Conservation (phyloP, 2,329 filamentous ascomycete species). For the Curvularia hawaiiensis region DNA sequence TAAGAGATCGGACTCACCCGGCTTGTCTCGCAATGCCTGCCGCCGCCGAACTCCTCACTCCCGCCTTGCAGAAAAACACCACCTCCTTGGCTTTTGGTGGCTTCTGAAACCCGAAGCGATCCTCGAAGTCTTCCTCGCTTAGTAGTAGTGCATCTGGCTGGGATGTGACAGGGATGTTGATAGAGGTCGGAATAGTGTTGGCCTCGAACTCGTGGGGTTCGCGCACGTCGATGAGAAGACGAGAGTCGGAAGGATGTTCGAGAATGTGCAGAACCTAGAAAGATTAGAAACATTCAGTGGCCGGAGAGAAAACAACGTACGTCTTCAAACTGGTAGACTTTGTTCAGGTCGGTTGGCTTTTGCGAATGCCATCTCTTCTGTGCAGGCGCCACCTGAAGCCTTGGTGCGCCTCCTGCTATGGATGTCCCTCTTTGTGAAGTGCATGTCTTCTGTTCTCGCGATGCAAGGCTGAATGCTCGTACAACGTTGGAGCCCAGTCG, state of each 20-base stretch:
- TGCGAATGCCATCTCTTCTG: slow-evolving; percentile 46
- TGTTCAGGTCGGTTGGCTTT: slow-evolving; percentile 33
- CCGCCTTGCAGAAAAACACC: slow-evolving; percentile 92
- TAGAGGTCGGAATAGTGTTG: slow-evolving; percentile 75
- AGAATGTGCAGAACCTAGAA: slow-evolving; percentile 42
- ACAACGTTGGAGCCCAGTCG: slow-evolving; percentile 14
- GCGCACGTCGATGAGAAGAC: slow-evolving; percentile 64
- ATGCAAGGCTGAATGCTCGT: slow-evolving; percentile 12
- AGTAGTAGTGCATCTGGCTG: slow-evolving; percentile 82
- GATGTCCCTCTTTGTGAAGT: background rate
- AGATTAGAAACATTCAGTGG: background rate
- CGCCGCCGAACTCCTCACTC: slow-evolving; percentile 79
- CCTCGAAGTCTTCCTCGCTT: slow-evolving; percentile 76
- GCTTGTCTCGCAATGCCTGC: slow-evolving; percentile 76
- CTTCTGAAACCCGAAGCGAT: slow-evolving; percentile 72
- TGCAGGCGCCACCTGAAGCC: background rate
- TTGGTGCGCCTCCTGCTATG: background rate
- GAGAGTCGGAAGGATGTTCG: slow-evolving; percentile 31
- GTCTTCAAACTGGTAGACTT: slow-evolving; percentile 49
- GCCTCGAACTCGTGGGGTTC: slow-evolving; percentile 69
- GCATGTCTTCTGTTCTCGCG: slow-evolving; percentile 2
- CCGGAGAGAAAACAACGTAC: slow-evolving; percentile 24
- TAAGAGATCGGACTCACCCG: slow-evolving; percentile 63
- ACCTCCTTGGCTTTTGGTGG: slow-evolving; percentile 32
- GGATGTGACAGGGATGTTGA: slow-evolving; percentile 81